Percentiles rank a stretch among this genome's conserved stretches.
phyloP scores from a whole-genome alignment of 345 rosid genomes.

The Triadica sebifera region DNA sequence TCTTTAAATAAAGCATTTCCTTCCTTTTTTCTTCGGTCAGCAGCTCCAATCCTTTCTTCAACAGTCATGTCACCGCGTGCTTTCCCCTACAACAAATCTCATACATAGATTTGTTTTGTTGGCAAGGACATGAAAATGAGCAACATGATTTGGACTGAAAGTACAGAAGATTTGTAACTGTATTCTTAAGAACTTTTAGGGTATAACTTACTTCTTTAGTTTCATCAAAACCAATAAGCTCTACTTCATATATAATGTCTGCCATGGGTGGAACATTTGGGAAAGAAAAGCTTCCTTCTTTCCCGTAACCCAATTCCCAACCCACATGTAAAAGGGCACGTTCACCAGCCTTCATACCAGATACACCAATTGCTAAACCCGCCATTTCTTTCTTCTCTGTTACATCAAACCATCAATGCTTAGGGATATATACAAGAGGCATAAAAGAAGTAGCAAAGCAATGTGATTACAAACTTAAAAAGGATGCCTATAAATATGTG shows the following conservation, averaged over 20 bases:
- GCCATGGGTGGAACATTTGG: constrained; percentile 96
- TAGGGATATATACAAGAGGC: constrained; percentile 3
- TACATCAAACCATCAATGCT: constrained; percentile 13
- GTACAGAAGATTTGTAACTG: neutral
- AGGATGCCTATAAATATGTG: neutral
- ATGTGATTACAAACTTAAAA: neutral
- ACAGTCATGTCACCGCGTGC: constrained; percentile 96
- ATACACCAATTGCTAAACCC: constrained; percentile 85
- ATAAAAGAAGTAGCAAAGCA: neutral
- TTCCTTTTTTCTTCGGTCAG: constrained; percentile 91
- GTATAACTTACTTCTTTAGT: constrained; percentile 72
- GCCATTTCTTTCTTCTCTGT: constrained; percentile 90
- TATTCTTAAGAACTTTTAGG: neutral
- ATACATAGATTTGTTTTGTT: neutral
- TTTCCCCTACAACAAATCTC: constrained; percentile 59
- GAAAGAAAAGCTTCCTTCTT: constrained; percentile 94
- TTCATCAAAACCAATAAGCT: constrained; percentile 96
- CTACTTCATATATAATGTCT: constrained; percentile 79
- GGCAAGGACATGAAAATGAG: constrained; percentile 4
- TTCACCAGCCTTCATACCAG: constrained; percentile 90
- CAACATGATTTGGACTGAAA: neutral
- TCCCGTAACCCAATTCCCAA: constrained; percentile 92
- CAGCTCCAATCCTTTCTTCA: constrained; percentile 91
- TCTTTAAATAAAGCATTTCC: constrained; percentile 79
- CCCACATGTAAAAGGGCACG: constrained; percentile 73